Base-by-base conservation (phyloP, 805 yeast genomes). In the Ogataea saltuana region DNA sequence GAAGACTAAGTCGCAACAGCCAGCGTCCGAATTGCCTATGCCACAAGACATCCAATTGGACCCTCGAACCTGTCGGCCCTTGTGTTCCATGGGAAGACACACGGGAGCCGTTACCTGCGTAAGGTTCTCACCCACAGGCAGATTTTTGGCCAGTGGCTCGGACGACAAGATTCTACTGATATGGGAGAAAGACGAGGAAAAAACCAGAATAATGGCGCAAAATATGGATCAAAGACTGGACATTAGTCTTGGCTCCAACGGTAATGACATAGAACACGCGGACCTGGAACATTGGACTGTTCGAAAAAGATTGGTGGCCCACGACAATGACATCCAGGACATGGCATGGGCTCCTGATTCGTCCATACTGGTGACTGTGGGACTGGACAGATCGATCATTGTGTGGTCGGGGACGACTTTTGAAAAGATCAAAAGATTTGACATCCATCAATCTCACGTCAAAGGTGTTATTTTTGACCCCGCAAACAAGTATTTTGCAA, bases 281-380 rank as follows among this genome's bases (percentile, higher is more conserved):
- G 96, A 89, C 54, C 58, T 79, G 42, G 99, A 91, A 63, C 95
- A 87, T 55, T 91, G 99, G 99, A 82, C 91, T 1, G 97, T 91
- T 1, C 70, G 96, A 15, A 88, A 88, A 56, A 76, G 98, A 56
- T 74, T 89, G 12, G 97, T 88, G 15, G 99, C 97, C 1, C 99
- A 93, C 64, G 98, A 93, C 51, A 93, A 91, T 60, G 99, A 93
- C 68, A 87, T 93, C 39, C 99, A 93, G 63, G 99, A 93, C 64
- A 83, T 93, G 53, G 95, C 97, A 32, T 93, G 99, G 98, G 86
- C 96, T 1, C 97, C 98, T 0, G 98, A 91, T 60, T 85, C 95
- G 4, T 78, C 88, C 27, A 78, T 93, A 18, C 69, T 93, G 35
- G 97, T 93, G 13, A 85, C 96, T 1, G 99, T 91, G 9, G 99